Conservation (phyloP, 1,139 yeast species). For the Torulaspora pretoriensis region DNA sequence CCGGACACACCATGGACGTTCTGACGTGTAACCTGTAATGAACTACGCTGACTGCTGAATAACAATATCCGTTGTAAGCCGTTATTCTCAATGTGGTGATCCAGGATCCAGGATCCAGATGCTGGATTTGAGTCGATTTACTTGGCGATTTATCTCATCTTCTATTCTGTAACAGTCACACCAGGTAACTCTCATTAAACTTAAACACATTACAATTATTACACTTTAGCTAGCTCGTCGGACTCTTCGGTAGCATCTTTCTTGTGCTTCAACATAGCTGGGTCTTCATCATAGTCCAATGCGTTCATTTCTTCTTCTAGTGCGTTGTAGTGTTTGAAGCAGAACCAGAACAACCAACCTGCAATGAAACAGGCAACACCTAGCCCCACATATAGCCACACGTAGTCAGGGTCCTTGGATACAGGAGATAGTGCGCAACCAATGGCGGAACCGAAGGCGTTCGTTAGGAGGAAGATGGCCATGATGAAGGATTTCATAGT, state of each 20-base stretch:
- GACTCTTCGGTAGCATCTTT: constrained; percentile 3
- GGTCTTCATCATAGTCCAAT: constrained; percentile 42
- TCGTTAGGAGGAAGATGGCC: constrained; percentile 59
- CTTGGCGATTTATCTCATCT: too few species aligned
- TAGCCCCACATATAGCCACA: constrained; percentile 63
- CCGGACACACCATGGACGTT: too few species aligned
- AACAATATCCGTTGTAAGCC: too few species aligned
- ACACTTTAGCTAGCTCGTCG: not conserved
- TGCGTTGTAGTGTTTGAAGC: constrained; percentile 53
- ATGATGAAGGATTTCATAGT: constrained; percentile 64
- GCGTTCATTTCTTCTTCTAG: constrained; percentile 59
- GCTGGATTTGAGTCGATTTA: too few species aligned
- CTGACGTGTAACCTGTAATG: too few species aligned
- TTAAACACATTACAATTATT: not conserved
- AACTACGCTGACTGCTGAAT: too few species aligned
- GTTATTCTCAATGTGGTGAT: too few species aligned
- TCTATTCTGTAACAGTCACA: not conserved
- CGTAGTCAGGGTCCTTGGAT: constrained; percentile 61
- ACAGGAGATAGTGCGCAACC: constrained; percentile 70
- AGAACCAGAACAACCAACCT: constrained; percentile 59
- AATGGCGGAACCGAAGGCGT: constrained; percentile 65
- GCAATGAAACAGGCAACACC: constrained; percentile 56
- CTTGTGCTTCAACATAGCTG: constrained; percentile 9
- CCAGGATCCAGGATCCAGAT: too few species aligned
- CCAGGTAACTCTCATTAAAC: constrained; percentile 4